A percentile compares a stretch with the other conserved stretches of the same genome.
phyloP scores from a whole-genome alignment of 306 rosid species.

The Lotus japonicus region DNA sequence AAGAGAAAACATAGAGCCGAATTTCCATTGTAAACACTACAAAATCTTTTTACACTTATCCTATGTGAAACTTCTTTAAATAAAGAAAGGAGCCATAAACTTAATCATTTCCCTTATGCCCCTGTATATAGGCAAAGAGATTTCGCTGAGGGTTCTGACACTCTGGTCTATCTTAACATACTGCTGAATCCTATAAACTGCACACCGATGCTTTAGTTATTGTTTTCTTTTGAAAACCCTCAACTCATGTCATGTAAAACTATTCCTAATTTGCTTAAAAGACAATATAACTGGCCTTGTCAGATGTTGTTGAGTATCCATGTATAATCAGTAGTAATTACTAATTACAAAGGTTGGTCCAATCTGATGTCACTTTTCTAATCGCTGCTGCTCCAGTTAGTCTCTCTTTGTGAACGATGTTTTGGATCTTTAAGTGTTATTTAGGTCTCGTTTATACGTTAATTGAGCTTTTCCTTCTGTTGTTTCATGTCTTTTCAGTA shows the following conservation, averaged over 20 bases:
- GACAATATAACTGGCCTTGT: neutral
- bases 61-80: neutral
- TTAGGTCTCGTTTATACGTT: neutral
- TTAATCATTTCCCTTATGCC: neutral
- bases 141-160: neutral
- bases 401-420: neutral
- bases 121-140: neutral
- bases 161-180: neutral
- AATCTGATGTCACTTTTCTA: neutral
- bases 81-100: neutral
- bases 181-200: neutral
- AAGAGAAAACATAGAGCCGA: neutral
- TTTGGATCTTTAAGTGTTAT: neutral
- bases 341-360: neutral
- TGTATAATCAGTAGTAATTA: neutral
- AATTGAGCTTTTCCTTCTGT: conserved; percentile 3
- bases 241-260: neutral
- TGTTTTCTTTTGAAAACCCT: neutral
- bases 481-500: conserved; percentile 24
- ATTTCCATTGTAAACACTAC: neutral
- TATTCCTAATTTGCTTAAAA: neutral
- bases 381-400: neutral
- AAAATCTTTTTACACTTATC: neutral
- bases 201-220: neutral
- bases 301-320: neutral